A percentile compares a stretch with the other conserved stretches of the same genome.
phyloP scores from a whole-genome alignment of 257 asterid species.

The Solanum ossicruentum region DNA sequence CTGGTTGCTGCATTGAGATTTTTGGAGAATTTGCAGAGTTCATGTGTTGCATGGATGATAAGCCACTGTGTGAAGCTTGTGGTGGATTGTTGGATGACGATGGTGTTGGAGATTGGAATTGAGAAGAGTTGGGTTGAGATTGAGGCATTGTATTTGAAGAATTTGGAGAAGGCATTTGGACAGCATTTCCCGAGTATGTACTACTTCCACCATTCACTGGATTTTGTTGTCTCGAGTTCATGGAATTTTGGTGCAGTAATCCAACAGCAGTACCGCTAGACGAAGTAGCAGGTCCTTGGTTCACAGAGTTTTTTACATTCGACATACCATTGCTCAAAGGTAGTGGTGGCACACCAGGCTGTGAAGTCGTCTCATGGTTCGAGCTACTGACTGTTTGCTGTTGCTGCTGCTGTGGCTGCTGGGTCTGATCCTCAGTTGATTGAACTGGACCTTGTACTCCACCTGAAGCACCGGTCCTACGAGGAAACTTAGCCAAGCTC shows the following conservation, averaged over 20 bases:
- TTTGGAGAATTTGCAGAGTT: slow-evolving; percentile 46
- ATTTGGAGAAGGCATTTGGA: slow-evolving; percentile 67
- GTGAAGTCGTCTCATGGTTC: slow-evolving; percentile 34
- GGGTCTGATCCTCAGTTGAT: slow-evolving; percentile 37
- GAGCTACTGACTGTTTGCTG: slow-evolving; percentile 9
- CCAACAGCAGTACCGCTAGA: slow-evolving; percentile 33
- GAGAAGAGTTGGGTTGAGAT: slow-evolving; percentile 38
- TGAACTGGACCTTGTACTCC: slow-evolving; percentile 52
- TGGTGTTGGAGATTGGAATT: slow-evolving; percentile 59
- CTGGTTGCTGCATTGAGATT: slow-evolving; percentile 51
- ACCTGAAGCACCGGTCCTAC: slow-evolving; percentile 44
- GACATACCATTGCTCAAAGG: slow-evolving; percentile 33
- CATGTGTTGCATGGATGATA: slow-evolving; percentile 27
- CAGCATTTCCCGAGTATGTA: slow-evolving; percentile 37
- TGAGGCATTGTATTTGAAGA: slow-evolving; percentile 44
- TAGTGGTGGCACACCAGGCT: slow-evolving; percentile 30
- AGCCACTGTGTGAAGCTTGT: slow-evolving; percentile 30
- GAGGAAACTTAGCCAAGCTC: slow-evolving; percentile 87
- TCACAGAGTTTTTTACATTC: slow-evolving; percentile 24
- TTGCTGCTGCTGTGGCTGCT: slow-evolving; percentile 31
- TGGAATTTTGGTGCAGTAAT: slow-evolving; percentile 66
- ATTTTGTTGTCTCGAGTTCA: slow-evolving; percentile 57
- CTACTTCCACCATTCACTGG: slow-evolving; percentile 24
- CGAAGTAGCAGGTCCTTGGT: slow-evolving; percentile 32
- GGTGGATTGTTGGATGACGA: slow-evolving; percentile 54